phyloP scores from a whole-genome alignment of 2,329 filamentous ascomycete species.

The Epichloe sylvatica region DNA sequence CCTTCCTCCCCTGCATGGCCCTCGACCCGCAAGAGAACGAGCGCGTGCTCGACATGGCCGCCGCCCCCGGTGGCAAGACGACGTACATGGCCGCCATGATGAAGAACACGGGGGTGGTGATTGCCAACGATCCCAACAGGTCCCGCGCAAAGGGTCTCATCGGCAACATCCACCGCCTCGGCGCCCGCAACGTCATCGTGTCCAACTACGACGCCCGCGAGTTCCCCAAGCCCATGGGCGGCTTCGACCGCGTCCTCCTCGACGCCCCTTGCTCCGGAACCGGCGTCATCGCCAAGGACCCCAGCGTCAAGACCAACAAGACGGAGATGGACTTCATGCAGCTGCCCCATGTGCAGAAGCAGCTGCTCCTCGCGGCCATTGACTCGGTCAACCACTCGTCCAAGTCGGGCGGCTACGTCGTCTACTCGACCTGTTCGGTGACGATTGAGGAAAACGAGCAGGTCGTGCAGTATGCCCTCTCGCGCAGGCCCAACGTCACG shows the following conservation, averaged over 20 bases:
- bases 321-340: slow-evolving; percentile 88
- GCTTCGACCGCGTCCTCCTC: slow-evolving; percentile 86
- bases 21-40: slow-evolving; percentile 88
- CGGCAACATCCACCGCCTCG: slow-evolving; percentile 91
- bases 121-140: slow-evolving; percentile 95
- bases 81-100: slow-evolving; percentile 53
- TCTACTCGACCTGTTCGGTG: slow-evolving; percentile 93
- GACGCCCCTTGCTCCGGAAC: slow-evolving; percentile 95
- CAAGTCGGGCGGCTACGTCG: slow-evolving; percentile 87
- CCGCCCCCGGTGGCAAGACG: slow-evolving; percentile 16
- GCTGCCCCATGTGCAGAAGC: slow-evolving; percentile 88
- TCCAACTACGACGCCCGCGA: slow-evolving; percentile 91
- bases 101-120: slow-evolving; percentile 78
- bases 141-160: slow-evolving; percentile 90
- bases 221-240: slow-evolving; percentile 87
- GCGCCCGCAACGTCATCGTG: slow-evolving; percentile 85
- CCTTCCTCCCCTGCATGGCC: slow-evolving; percentile 96
- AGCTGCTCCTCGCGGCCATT: slow-evolving; percentile 81
- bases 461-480: slow-evolving; percentile 86
- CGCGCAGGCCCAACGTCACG: slow-evolving; percentile 82
- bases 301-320: slow-evolving; percentile 96
- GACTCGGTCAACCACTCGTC: slow-evolving; percentile 85
- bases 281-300: slow-evolving; percentile 93
- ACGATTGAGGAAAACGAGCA: slow-evolving; percentile 83
- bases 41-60: slow-evolving; percentile 57